These are phyloP conservation scores for Yamadazyma sp. DNA, from an alignment of 805 yeast genomes.

Conservation along the genomic window DNA sequence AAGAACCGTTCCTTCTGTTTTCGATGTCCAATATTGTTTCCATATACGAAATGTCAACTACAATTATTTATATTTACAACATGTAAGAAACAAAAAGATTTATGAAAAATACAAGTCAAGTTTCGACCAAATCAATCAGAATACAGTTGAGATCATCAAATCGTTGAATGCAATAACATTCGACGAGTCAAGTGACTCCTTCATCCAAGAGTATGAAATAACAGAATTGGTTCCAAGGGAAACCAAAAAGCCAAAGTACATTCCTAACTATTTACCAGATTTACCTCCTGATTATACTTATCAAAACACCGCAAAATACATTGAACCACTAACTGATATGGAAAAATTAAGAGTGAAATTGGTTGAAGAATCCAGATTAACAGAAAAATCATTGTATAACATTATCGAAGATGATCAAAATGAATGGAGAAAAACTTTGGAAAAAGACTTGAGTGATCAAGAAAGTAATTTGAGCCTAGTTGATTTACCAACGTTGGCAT, in stretches of 20 bases:
- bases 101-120: constrained; percentile 11
- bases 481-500: constrained; percentile 4
- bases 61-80: constrained; percentile 38
- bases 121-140: constrained; percentile 9
- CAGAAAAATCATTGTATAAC: constrained; percentile 72
- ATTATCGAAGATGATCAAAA: constrained; percentile 43
- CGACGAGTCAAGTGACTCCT: constrained; percentile 44
- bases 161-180: constrained; percentile 7
- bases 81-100: constrained; percentile 10
- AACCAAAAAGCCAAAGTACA: constrained; percentile 35
- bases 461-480: constrained; percentile 10
- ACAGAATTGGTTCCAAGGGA: constrained; percentile 56
- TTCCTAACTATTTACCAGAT: constrained; percentile 79
- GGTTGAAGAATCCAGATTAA: constrained; percentile 76
- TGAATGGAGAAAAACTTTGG: constrained; percentile 4
- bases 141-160: constrained; percentile 14
- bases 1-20: constrained; percentile 49
- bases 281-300: constrained; percentile 95
- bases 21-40: constrained; percentile 48
- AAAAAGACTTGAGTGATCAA: constrained; percentile 3
- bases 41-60: constrained; percentile 40
- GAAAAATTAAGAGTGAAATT: constrained; percentile 65
- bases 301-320: constrained; percentile 68
- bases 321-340: constrained; percentile 64
- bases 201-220: constrained; percentile 49